Percentiles rank a stretch among this genome's conserved stretches.
Conservation (phyloP, 805 yeast species). For the Ogataea siamensis region DNA sequence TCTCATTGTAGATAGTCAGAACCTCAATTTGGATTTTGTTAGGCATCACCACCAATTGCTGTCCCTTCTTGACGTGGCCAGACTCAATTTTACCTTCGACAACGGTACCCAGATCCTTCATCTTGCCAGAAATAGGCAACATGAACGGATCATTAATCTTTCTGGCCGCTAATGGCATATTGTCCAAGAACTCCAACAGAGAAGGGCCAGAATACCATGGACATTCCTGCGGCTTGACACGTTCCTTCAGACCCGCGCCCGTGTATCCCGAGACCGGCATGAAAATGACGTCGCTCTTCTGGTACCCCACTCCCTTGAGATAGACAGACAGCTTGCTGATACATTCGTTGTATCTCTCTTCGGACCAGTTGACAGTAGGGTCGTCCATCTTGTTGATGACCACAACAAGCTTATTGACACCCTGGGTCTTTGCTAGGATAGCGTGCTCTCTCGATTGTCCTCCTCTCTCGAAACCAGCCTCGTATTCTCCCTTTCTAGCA, state of each 20-base stretch:
- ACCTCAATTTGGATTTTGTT: conserved; percentile 83
- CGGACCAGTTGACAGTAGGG: conserved; percentile 93
- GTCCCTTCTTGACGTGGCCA: conserved; percentile 85
- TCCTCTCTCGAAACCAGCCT: conserved; percentile 98
- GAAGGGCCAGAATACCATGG: conserved; percentile 97
- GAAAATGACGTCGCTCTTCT: conserved; percentile 78
- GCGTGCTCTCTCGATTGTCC: conserved; percentile 99
- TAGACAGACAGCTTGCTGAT: conserved; percentile 72
- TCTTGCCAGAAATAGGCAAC: conserved; percentile 92
- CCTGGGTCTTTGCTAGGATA: conserved; percentile 94
- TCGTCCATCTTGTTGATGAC: conserved; percentile 99
- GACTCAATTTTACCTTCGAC: conserved; percentile 98
- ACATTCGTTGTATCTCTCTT: conserved; percentile 96
- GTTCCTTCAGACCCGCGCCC: conserved; percentile 93
- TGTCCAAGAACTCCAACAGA: conserved; percentile 83
- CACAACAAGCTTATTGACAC: conserved; percentile 90
- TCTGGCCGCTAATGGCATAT: conserved; percentile 78
- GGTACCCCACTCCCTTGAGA: conserved; percentile 88
- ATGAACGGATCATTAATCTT: conserved; percentile 92
- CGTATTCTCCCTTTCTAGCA: conserved; percentile 99
- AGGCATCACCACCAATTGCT: conserved; percentile 84
- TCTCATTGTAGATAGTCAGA: conserved; percentile 84
- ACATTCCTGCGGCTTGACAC: conserved; percentile 65
- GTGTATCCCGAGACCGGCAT: conserved; percentile 99
- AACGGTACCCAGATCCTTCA: conserved; percentile 95